These are phyloP conservation scores for Medicago ruthenica DNA, from an alignment of 306 rosid species.

Conservation along the genomic window DNA sequence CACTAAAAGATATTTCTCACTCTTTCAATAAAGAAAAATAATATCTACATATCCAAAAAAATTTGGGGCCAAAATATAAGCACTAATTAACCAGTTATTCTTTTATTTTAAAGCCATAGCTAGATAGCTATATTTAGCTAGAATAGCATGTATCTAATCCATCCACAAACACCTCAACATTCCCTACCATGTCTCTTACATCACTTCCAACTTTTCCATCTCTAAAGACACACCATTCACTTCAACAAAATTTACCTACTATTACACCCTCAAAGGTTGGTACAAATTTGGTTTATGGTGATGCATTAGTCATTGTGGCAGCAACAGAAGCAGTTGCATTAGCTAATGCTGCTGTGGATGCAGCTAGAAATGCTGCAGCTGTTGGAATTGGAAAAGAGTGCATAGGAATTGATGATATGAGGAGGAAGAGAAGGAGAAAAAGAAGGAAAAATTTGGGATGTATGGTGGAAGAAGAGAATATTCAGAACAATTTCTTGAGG, in stretches of 20 bases:
- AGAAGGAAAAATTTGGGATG: constrained; percentile 53
- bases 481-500: constrained; percentile 30
- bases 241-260: constrained; percentile 42
- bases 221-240: constrained; percentile 51
- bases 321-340: constrained; percentile 56
- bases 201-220: constrained; percentile 54
- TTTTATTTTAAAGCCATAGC: constrained; percentile 56
- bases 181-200: constrained; percentile 59
- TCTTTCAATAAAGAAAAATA: not conserved
- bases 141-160: constrained; percentile 51
- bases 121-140: too few relatives aligned
- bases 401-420: constrained; percentile 49
- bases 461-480: constrained; percentile 39
- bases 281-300: constrained; percentile 51
- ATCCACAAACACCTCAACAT: constrained; percentile 40
- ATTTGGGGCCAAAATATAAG: not conserved
- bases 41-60: not conserved
- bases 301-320: constrained; percentile 51
- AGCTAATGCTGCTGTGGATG: constrained; percentile 48
- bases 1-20: not conserved
- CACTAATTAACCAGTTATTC: not conserved
- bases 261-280: constrained; percentile 46
- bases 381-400: constrained; percentile 37
- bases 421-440: constrained; percentile 63
- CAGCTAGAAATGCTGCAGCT: constrained; percentile 53